Evolutionary conservation across 2,329 filamentous ascomycete genomes (phyloP).

Genomic region (Sordariomycetes sp.): DNA sequence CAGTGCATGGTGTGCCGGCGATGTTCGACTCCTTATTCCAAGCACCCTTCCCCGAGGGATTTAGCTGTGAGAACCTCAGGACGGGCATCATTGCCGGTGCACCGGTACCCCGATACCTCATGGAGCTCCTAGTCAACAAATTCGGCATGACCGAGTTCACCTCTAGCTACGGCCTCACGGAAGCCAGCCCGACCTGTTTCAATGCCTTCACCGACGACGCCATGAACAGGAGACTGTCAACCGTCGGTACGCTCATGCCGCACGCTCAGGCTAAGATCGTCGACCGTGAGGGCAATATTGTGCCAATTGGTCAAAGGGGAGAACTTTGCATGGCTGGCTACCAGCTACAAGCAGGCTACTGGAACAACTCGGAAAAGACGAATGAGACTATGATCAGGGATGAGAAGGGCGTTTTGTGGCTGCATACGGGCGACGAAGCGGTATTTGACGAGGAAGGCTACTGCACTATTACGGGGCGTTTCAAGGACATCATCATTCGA

Average conservation of each 20-base stretch:
- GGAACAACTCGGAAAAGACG: constrained; percentile 67
- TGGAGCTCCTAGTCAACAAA: constrained; percentile 61
- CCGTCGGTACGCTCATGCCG: constrained; percentile 68
- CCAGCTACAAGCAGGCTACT: constrained; percentile 59
- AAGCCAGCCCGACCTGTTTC: constrained; percentile 73
- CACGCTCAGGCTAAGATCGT: constrained; percentile 72
- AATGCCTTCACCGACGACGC: constrained; percentile 69
- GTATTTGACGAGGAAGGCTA: constrained; percentile 60
- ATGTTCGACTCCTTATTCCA: constrained; percentile 67
- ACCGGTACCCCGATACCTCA: constrained; percentile 65
- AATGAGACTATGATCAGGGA: constrained; percentile 48
- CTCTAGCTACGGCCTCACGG: constrained; percentile 64
- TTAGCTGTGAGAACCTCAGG: constrained; percentile 45
- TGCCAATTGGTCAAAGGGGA: constrained; percentile 59
- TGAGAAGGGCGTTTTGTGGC: constrained; percentile 48
- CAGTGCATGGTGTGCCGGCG: constrained; percentile 71
- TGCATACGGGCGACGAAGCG: constrained; percentile 60
- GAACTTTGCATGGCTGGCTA: constrained; percentile 75
- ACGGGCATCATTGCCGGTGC: constrained; percentile 75
- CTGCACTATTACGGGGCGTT: constrained; percentile 64
- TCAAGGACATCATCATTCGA: constrained; percentile 74
- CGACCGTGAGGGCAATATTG: constrained; percentile 52
- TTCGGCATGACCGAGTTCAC: constrained; percentile 71
- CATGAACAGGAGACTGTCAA: constrained; percentile 56
- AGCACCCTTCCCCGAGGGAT: constrained; percentile 27